Evolutionary conservation across 306 rosid species (phyloP).

Genomic region (Clitoria ternatea): DNA sequence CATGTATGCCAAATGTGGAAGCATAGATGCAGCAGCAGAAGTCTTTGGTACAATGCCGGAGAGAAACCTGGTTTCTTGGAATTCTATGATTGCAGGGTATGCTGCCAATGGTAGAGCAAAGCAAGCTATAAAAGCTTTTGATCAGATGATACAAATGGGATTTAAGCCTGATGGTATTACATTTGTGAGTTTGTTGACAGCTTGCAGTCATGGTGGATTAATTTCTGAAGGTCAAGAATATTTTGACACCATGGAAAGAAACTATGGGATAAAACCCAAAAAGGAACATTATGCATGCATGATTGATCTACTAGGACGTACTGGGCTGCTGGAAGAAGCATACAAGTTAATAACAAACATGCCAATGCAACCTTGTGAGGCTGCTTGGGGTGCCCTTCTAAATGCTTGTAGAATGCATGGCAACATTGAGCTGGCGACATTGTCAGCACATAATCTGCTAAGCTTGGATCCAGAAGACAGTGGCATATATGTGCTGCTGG

Average conservation of each 20-base stretch:
- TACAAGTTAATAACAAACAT: constrained; percentile 50
- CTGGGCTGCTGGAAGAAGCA: constrained; percentile 62
- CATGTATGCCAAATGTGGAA: constrained; percentile 87
- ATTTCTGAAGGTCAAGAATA: constrained; percentile 47
- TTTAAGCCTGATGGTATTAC: constrained; percentile 57
- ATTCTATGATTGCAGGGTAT: constrained; percentile 63
- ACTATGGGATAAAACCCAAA: constrained; percentile 51
- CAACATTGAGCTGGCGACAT: constrained; percentile 58
- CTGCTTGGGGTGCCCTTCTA: constrained; percentile 84
- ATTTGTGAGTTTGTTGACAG: constrained; percentile 61
- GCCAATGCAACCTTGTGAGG: constrained; percentile 69
- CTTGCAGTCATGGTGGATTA: constrained; percentile 74
- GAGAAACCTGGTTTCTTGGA: constrained; percentile 66
- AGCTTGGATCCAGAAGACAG: constrained; percentile 67
- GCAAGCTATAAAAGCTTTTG: constrained; percentile 49
- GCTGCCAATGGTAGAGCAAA: constrained; percentile 58
- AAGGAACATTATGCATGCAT: constrained; percentile 67
- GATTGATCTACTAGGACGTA: constrained; percentile 68
- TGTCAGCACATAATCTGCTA: constrained; percentile 48
- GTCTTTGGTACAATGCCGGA: constrained; percentile 45
- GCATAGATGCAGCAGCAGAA: constrained; percentile 43
- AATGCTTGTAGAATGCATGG: constrained; percentile 66
- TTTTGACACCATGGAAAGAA: constrained; percentile 48
- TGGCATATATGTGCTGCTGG: constrained; percentile 57
- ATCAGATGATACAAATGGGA: constrained; percentile 41